A percentile compares a stretch with the other conserved stretches of the same genome.
phyloP scores from a whole-genome alignment of 306 rosid genomes.

The Astragalus glycyphyllos region DNA sequence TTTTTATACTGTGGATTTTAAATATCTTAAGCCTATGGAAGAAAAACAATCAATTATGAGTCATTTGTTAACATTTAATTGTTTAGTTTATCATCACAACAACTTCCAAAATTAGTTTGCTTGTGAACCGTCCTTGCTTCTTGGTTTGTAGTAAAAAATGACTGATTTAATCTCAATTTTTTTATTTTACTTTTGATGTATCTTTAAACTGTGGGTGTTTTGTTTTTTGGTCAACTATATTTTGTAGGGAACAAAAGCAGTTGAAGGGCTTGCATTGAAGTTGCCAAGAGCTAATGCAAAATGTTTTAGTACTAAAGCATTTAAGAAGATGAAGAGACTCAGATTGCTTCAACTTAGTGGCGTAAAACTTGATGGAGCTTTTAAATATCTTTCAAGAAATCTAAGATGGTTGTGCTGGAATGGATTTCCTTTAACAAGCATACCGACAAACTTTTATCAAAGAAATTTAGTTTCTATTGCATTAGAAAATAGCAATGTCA shows the following conservation, averaged over 20 bases:
- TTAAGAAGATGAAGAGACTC: constrained; percentile 15
- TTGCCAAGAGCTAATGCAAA: not conserved
- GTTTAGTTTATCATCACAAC: too few relatives aligned
- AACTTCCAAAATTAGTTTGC: too few relatives aligned
- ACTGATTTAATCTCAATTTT: not conserved
- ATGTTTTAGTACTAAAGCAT: not conserved
- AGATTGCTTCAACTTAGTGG: constrained; percentile 17
- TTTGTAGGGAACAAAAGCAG: constrained; percentile 4
- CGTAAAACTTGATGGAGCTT: constrained; percentile 26
- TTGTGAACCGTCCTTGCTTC: too few relatives aligned
- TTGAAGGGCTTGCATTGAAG: not conserved
- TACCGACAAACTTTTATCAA: not conserved
- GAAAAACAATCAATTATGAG: too few relatives aligned
- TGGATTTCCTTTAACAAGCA: not conserved
- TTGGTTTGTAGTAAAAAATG: too few relatives aligned
- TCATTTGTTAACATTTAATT: too few relatives aligned
- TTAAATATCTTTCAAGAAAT: not conserved
- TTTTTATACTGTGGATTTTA: too few relatives aligned
- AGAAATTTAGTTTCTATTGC: constrained; percentile 2
- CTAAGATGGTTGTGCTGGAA: constrained; percentile 3
- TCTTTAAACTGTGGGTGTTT: not conserved
- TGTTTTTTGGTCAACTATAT: not conserved
- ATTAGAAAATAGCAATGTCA: not conserved
- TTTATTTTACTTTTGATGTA: not conserved
- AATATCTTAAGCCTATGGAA: too few relatives aligned